Base-by-base conservation (phyloP, 495 filamentous ascomycete species). In the Xylaria bambusicola region DNA sequence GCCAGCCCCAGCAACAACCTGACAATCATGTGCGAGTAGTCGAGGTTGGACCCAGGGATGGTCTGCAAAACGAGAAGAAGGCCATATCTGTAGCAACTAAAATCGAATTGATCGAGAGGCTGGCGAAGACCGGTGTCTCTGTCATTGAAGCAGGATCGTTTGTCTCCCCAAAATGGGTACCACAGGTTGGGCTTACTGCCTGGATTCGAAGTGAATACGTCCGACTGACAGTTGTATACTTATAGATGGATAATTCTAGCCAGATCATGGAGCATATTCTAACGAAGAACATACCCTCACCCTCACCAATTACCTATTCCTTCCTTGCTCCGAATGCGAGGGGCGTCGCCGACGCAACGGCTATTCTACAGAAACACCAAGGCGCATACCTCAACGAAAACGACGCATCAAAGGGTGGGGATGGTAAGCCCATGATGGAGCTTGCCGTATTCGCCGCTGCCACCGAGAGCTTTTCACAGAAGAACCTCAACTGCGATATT, bases 131-230 rank as follows among this genome's bases (percentile, higher is more conserved):
- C 0, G 94, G 94, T 0, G 77, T 98, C 20, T 82, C 80, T 3
- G 89, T 88, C 44, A 97, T 98, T 62, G 94, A 98, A 73, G 94
- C 94, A 21, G 94, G 94, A 2, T 92, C 91, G 2, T 98, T 98
- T 71, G 93, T 98, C 7, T 83, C 89, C 50, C 93, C 92, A 7
- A 97, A 96, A 89, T 98, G 94, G 94, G 92, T 97, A 20, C 94
- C 94, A 26, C 95, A 97, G 83, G 92, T 94, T 71, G 53, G 73
- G 62, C 33, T 18, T 58, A 15, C 56, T 41, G 6, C 38, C 23
- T 8, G 2, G 29, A 33, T 17, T 26, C 24, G 45, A 53, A n/a
- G 13, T 10, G 21, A 51, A 42, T 12, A 52, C 9, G 5, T 8
- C 29, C 44, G 23, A 13, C 62, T 67, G 57, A 55, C 35, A 17